phyloP scores from a whole-genome alignment of 2,329 filamentous ascomycete species.

The Alternaria rosae region DNA sequence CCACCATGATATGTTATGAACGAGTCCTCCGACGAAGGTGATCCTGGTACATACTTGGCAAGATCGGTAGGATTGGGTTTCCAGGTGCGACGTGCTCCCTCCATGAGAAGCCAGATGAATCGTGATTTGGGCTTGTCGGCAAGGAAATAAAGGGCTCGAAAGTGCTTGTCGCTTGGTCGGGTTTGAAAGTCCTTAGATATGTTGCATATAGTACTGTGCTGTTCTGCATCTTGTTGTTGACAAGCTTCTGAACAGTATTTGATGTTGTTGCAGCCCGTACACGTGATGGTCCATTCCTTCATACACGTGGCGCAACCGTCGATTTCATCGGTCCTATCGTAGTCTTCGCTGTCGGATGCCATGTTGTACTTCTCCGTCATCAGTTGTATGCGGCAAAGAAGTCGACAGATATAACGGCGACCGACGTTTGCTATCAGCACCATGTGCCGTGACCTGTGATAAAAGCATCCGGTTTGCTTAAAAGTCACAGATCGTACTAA shows the following conservation, averaged over 20 bases:
- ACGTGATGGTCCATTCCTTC: background rate
- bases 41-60: background rate
- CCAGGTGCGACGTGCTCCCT: background rate
- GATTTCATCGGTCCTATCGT: background rate
- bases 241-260: background rate
- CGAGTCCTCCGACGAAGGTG: background rate
- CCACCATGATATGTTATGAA: background rate
- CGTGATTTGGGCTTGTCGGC: background rate
- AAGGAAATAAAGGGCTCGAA: background rate
- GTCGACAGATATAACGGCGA: background rate
- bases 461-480: too few relatives aligned
- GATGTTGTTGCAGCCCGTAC: background rate
- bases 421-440: background rate
- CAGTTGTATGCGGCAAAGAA: background rate
- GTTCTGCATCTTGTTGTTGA: background rate
- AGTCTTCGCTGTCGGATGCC: background rate
- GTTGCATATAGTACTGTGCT: background rate
- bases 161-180: background rate
- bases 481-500: too few relatives aligned
- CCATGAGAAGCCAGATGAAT: constrained; percentile 3
- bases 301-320: background rate
- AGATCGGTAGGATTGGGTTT: background rate
- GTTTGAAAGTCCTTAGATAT: background rate
- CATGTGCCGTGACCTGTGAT: background rate
- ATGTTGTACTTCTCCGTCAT: background rate